These are phyloP conservation scores for Pyricularia pennisetigena DNA, from an alignment of 2,329 filamentous ascomycete species.

Conservation along the genomic window DNA sequence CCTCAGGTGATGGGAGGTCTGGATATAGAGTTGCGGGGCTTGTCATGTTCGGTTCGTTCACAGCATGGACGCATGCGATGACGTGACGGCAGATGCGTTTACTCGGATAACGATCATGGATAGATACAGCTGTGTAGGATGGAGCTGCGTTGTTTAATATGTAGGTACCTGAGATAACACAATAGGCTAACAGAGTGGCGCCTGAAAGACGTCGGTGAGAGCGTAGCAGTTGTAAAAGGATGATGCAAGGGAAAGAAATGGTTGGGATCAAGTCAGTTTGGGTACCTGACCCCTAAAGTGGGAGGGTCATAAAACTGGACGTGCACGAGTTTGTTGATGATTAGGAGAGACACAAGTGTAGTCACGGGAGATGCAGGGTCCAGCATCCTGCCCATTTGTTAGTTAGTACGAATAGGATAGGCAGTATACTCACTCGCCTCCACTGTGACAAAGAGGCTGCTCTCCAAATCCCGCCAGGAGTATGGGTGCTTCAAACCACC, in stretches of 20 bases:
- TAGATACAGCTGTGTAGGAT: not conserved
- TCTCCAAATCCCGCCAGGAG: not conserved
- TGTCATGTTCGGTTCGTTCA: conserved; percentile 3
- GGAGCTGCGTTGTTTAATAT: not conserved
- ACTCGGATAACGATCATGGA: not conserved
- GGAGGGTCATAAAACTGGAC: not conserved
- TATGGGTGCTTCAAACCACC: not conserved
- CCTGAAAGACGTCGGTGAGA: not conserved
- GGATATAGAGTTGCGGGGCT: conserved; percentile 3
- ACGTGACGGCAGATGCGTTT: not conserved
- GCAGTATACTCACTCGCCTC: not conserved
- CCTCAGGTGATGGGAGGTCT: conserved; percentile 1
- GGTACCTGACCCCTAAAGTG: not conserved
- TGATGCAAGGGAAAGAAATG: not conserved
- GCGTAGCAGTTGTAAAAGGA: not conserved
- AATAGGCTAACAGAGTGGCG: not conserved
- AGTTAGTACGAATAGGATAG: not conserved
- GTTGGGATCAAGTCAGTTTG: not conserved
- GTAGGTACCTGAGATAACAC: not conserved
- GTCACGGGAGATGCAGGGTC: conserved; percentile 2
- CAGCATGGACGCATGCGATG: conserved; percentile 4
- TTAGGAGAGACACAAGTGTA: not conserved
- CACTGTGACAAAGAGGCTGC: not conserved
- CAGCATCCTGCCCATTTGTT: not conserved
- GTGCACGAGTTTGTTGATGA: not conserved